Conservation (phyloP, 208 protist species). For the Acanthamoeba culbertsoni region DNA sequence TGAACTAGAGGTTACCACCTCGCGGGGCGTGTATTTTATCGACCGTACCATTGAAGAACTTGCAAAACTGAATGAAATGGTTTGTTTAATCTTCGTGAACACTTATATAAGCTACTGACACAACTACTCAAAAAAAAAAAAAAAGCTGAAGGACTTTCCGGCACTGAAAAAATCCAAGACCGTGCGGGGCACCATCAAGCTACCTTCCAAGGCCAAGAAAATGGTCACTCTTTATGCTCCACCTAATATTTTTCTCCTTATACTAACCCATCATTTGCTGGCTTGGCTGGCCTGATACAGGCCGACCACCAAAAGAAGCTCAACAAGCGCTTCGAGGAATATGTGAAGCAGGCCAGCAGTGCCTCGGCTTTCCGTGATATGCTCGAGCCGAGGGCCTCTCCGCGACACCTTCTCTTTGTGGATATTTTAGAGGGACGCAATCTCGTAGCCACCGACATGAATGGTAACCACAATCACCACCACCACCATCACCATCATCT, state of each 20-base stretch:
- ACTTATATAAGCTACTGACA: background rate
- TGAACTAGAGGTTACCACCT: background rate
- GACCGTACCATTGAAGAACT: conserved; percentile 4
- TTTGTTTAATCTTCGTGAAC: background rate
- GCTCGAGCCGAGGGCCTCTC: background rate
- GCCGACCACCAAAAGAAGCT: background rate
- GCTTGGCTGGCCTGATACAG: background rate
- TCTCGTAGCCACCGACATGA: background rate
- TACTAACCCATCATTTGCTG: background rate
- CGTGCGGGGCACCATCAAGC: background rate
- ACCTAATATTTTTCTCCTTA: background rate
- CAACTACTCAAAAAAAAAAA: background rate
- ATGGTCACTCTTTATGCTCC: background rate
- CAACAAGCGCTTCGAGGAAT: background rate
- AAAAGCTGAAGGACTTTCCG: background rate
- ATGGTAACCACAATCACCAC: background rate
- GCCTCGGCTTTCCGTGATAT: background rate
- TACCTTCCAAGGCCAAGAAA: background rate
- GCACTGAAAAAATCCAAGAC: background rate
- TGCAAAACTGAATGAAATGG: background rate
- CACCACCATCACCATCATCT: too few species aligned
- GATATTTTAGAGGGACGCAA: background rate
- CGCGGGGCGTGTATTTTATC: background rate
- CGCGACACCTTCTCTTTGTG: background rate
- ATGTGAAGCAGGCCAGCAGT: background rate